These are phyloP conservation scores for Botrytis aclada DNA, from an alignment of 2,329 filamentous ascomycete species.

Conservation along the genomic window DNA sequence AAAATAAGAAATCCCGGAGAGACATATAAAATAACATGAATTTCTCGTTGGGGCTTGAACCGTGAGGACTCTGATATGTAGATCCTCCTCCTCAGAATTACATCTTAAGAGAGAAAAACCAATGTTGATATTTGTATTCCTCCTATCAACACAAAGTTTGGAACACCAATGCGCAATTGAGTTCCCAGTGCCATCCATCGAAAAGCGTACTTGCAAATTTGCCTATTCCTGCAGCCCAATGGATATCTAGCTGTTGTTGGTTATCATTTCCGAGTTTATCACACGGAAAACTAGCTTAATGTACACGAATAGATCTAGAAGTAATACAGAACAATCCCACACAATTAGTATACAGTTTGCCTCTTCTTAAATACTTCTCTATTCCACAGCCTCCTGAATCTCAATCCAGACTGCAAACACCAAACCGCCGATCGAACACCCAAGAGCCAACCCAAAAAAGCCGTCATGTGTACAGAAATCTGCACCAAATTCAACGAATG, in stretches of 20 bases:
- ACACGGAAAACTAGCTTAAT: neutral
- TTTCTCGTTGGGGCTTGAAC: fast-evolving
- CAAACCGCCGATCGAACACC: neutral
- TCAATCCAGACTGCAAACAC: neutral
- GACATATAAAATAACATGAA: neutral
- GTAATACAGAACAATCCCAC: neutral
- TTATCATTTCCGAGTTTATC: neutral
- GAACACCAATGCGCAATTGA: neutral
- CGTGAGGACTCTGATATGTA: neutral
- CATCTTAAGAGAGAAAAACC: neutral
- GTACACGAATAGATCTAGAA: neutral
- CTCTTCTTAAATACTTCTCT: too few relatives aligned
- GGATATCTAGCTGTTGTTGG: neutral
- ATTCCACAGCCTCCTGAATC: neutral
- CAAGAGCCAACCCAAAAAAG: neutral
- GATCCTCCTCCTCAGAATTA: too few relatives aligned
- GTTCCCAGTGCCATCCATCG: neutral
- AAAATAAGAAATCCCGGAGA: neutral
- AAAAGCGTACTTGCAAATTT: neutral
- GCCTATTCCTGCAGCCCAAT: neutral
- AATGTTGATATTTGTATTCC: neutral
- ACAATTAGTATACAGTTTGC: neutral
- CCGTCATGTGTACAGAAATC: neutral
- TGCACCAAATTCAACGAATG: neutral
- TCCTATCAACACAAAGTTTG: neutral